Conservation (phyloP, 306 rosid genomes). For the Phaseolus lunatus region DNA sequence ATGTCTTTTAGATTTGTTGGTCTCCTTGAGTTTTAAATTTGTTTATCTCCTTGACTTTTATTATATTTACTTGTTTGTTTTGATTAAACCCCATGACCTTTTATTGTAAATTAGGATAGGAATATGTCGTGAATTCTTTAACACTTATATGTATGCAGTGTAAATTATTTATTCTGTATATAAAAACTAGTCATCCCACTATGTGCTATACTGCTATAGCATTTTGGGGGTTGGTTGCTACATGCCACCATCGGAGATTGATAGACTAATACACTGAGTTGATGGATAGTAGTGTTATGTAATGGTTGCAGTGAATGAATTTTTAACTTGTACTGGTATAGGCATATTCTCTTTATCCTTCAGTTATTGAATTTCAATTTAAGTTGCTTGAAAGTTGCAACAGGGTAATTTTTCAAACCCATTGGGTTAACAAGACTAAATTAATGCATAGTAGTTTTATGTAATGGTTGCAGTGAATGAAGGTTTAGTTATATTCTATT, state of each 20-base stretch:
- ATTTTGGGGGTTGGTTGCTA: not conserved
- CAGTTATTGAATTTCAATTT: conserved; percentile 27
- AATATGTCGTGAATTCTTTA: not conserved
- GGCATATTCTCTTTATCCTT: not conserved
- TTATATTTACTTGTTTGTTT: not conserved
- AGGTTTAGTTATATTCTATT: not conserved
- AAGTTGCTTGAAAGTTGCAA: conserved; percentile 23
- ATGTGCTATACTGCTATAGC: not conserved
- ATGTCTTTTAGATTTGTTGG: not conserved
- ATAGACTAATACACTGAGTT: not conserved
- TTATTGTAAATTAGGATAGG: not conserved
- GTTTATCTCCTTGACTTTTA: not conserved
- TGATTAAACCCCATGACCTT: not conserved
- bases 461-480: conserved; percentile 17
- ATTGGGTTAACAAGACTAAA: conserved; percentile 20
- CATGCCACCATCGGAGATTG: not conserved
- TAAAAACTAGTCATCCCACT: not conserved
- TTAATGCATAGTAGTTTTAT: not conserved
- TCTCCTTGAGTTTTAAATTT: not conserved
- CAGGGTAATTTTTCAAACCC: not conserved
- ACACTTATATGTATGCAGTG: not conserved
- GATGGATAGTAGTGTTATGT: conserved; percentile 16
- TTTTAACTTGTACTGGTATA: conserved; percentile 9
- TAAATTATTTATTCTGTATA: not conserved
- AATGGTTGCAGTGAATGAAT: conserved; percentile 4